Base-by-base conservation (phyloP, 2,329 filamentous ascomycete species). In the Neofusicoccum ribis region DNA sequence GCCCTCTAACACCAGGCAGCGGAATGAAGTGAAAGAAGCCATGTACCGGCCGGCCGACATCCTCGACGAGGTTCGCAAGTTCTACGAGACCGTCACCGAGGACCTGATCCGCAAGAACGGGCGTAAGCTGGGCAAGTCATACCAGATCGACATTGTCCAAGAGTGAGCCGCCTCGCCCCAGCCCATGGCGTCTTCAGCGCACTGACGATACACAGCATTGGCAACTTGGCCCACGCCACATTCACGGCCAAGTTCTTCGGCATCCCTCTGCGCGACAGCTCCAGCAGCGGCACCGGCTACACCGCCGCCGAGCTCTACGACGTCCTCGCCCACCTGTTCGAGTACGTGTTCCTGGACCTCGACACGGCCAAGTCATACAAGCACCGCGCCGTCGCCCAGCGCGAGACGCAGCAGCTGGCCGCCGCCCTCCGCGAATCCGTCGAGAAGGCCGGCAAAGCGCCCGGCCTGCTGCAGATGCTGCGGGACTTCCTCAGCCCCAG, bases 71-170 rank as follows among this genome's bases (percentile, higher is more conserved):
- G 68, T 75, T 1, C 67, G 66, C 5, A 65, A 65, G 20, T 72
- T 71, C 66, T 70, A 71, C 41, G 68, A 69, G 34, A 60, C 66
- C 20, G 62, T 64, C 17, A 72, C 72, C 1, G 70, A 69, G 1
- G 70, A 73, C 31, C 66, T 78, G 14, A 66, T 79, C 17, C 63
- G 70, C 6, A 67, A 72, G 49, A 67, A 73, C 17, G 76, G 70
- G 20, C 70, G 72, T 61, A 71, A 72, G 5, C 68, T 77, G n/a
- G 70, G 71, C 7, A 68, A 72, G 34, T 68, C 67, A 43, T 76
- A 73, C 56, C 73, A 77, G 62, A 68, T 78, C 9, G 76, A 75
- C 50, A 64, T 73, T 41, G 67, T 69, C 39, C 60, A 67, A 64
- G 67, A 73, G 54, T 59, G n/a, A 34, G 41, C 27, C 11, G 23